A percentile compares a stretch with the other conserved stretches of the same genome.
These are phyloP conservation scores for Basipetospora chlamydospora DNA, from an alignment of 2,329 filamentous ascomycete genomes.

Conservation along the genomic window DNA sequence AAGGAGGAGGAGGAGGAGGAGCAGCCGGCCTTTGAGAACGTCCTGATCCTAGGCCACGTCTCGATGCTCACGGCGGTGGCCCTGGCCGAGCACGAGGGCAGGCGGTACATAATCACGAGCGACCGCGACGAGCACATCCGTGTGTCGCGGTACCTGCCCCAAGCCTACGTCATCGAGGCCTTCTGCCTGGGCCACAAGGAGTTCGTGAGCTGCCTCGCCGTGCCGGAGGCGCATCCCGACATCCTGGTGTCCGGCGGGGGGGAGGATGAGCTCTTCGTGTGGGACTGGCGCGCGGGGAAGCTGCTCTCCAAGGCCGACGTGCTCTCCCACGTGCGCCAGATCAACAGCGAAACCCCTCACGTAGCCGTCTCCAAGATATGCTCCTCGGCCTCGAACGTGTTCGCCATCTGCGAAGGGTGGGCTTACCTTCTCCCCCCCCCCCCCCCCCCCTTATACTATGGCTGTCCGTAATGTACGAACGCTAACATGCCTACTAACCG, in stretches of 20 bases:
- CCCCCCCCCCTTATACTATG: background rate
- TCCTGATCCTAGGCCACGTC: constrained; percentile 79
- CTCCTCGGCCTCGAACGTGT: constrained; percentile 15
- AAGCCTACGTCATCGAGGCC: constrained; percentile 74
- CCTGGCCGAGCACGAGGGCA: constrained; percentile 24
- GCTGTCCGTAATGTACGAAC: no score
- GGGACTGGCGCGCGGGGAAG: constrained; percentile 57
- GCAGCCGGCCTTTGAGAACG: constrained; percentile 50
- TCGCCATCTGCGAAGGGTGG: constrained; percentile 30
- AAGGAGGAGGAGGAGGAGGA: constrained; percentile 18
- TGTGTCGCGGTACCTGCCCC: constrained; percentile 64
- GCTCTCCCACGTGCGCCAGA: constrained; percentile 24
- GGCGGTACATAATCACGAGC: constrained; percentile 38
- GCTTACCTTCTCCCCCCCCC: constrained; percentile 13
- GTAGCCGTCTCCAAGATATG: constrained; percentile 27
- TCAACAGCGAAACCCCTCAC: constrained; percentile 15
- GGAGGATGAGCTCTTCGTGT: constrained; percentile 63
- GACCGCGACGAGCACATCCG: constrained; percentile 65
- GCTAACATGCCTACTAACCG: no score
- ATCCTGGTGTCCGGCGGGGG: constrained; percentile 76
- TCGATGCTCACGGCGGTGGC: constrained; percentile 77
- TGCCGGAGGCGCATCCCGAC: constrained; percentile 40
- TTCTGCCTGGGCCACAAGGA: constrained; percentile 82
- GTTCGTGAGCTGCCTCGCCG: constrained; percentile 65
- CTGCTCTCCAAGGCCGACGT: constrained; percentile 42